Evolutionary conservation across 352 stramenopile species (phyloP).

Genomic region (Phytophthora niederhauseri): DNA sequence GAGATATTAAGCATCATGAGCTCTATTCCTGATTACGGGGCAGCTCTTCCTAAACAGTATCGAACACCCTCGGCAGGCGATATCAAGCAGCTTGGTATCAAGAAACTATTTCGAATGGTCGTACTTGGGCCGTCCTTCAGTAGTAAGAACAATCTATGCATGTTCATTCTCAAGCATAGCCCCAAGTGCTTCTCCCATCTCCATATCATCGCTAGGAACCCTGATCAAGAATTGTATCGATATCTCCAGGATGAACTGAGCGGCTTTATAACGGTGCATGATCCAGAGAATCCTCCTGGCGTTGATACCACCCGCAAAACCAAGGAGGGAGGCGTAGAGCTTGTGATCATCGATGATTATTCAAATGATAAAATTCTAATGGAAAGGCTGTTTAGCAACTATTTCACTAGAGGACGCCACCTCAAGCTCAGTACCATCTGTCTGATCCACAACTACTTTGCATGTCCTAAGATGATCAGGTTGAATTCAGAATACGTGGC

Average conservation of each 20-base stretch:
- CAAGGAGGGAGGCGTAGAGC: slow-evolving; percentile 5
- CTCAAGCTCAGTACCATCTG: not conserved
- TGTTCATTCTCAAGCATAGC: slow-evolving; percentile 5
- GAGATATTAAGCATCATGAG: slow-evolving; percentile 7
- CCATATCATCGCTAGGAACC: slow-evolving; percentile 2
- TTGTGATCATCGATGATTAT: slow-evolving; percentile 27
- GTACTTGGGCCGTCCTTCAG: not conserved
- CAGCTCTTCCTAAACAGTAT: slow-evolving; percentile 6
- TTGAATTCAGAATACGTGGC: not conserved
- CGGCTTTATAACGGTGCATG: not conserved
- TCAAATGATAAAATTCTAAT: slow-evolving; percentile 1
- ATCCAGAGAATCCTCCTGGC: not conserved
- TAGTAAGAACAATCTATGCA: slow-evolving; percentile 1
- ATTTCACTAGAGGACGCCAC: not conserved
- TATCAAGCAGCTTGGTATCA: slow-evolving; percentile 3
- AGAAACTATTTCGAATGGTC: slow-evolving; percentile 4
- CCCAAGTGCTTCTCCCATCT: slow-evolving; percentile 1
- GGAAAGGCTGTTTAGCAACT: not conserved
- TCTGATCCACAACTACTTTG: slow-evolving; percentile 3
- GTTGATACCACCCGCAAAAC: not conserved
- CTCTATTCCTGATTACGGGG: slow-evolving; percentile 7
- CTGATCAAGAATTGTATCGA: slow-evolving; percentile 2
- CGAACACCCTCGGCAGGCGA: not conserved
- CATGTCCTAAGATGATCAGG: not conserved
- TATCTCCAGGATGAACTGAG: slow-evolving; percentile 2